phyloP scores from a whole-genome alignment of 169 alveolate species.

The Plasmodium gallinaceum region DNA sequence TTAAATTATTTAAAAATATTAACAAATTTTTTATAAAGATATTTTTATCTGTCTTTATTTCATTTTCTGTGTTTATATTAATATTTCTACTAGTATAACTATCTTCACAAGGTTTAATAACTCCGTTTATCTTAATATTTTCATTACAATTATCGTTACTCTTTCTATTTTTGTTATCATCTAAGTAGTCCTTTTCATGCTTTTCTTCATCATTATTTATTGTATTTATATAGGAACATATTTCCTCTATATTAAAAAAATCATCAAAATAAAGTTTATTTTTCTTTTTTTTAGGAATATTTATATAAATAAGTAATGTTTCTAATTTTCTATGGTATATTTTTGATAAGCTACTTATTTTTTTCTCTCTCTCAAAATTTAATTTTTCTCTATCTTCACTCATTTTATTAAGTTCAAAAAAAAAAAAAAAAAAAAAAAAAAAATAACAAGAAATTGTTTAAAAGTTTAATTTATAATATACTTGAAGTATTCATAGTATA shows the following conservation, averaged over 20 bases:
- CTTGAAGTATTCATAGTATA: not conserved
- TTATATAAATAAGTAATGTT: conserved; percentile 56
- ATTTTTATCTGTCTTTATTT: conserved; percentile 31
- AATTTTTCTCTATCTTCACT: not conserved
- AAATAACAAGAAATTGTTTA: not conserved
- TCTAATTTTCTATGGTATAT: conserved; percentile 50
- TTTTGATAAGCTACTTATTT: conserved; percentile 17
- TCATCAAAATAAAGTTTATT: conserved; percentile 26
- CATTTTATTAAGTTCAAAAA: conserved; percentile 2
- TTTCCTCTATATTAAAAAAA: conserved; percentile 32
- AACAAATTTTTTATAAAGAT: conserved; percentile 39
- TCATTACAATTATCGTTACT: not conserved
- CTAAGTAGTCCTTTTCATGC: not conserved
- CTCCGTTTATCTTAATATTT: not conserved
- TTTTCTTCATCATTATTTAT: conserved; percentile 3
- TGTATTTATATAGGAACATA: conserved; percentile 34
- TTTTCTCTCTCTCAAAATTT: conserved; percentile 10
- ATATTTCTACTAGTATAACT: not conserved
- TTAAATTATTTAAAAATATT: conserved; percentile 33
- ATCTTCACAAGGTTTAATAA: not conserved
- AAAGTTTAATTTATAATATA: too few species aligned
- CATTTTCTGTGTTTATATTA: not conserved
- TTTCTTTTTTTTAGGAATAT: conserved; percentile 21
- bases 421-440: conserved; percentile 1
- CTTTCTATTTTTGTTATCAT: conserved; percentile 1